A percentile compares a stretch with the other conserved stretches of the same genome.
Conservation (phyloP, 1,284 basidiomycete species). For the Papiliotrema laurentii region DNA sequence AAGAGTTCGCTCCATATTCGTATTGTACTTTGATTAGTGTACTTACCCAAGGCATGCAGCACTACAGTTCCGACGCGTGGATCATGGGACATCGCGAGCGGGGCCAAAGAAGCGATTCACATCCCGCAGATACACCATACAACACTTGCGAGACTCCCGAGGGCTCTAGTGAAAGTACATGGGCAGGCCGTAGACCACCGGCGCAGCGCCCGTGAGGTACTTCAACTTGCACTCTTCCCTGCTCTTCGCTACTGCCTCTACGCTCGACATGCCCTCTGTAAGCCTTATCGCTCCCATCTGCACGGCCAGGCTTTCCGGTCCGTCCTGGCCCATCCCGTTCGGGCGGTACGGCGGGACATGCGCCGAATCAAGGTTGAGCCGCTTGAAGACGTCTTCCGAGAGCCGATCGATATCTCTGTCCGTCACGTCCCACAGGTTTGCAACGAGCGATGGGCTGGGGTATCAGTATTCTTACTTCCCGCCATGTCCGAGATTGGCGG, state of each 20-base stretch:
- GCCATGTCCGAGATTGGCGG: background rate
- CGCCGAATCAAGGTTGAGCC: constrained; percentile 56
- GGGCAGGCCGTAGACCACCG: constrained; percentile 91
- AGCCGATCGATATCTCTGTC: constrained; percentile 95
- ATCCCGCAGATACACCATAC: no score
- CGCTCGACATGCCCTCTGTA: constrained; percentile 53
- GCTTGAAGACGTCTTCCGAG: constrained; percentile 75
- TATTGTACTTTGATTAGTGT: no score
- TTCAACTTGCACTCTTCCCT: constrained; percentile 79
- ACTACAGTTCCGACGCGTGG: no score
- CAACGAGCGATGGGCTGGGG: constrained; percentile 79
- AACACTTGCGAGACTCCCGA: no score
- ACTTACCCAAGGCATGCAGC: no score
- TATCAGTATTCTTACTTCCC: no score
- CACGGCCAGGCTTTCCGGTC: constrained; percentile 4
- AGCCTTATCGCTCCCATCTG: background rate
- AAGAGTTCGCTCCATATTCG: no score
- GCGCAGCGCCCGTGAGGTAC: constrained; percentile 92
- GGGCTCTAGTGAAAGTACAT: constrained; percentile 28
- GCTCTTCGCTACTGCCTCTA: constrained; percentile 73
- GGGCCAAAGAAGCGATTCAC: no score
- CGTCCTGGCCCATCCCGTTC: background rate
- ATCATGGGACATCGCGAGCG: no score
- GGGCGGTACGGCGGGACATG: constrained; percentile 13
- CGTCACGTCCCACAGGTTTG: constrained; percentile 97